Conservation (phyloP, 176 grass and related monocot genomes). For the Carex pumila region DNA sequence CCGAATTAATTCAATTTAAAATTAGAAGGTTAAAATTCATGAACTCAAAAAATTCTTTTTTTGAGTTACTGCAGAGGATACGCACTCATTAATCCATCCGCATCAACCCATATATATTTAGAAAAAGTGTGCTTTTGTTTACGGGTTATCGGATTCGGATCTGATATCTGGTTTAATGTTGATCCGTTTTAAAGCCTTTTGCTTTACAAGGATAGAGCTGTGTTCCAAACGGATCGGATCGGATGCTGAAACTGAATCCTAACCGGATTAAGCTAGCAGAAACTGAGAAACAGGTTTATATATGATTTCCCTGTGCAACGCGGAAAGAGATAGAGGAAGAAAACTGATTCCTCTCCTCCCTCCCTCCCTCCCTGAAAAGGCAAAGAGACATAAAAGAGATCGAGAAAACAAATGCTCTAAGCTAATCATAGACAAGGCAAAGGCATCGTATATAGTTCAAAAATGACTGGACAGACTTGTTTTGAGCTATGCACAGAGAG, state of each 20-base stretch:
- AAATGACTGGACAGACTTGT: constrained; percentile 3
- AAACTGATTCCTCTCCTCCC: not conserved
- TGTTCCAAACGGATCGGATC: not conserved
- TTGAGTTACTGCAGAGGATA: too few relatives aligned
- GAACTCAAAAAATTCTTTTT: too few relatives aligned
- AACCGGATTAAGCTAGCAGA: not conserved
- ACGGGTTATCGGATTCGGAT: not conserved
- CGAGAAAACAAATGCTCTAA: not conserved
- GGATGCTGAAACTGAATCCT: not conserved
- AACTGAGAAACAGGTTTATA: not conserved
- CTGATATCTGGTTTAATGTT: not conserved
- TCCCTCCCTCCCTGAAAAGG: constrained; percentile 16
- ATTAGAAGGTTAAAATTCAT: too few relatives aligned
- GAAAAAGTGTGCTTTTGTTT: not conserved
- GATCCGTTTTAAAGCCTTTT: not conserved
- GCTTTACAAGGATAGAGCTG: not conserved
- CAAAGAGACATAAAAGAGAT: not conserved
- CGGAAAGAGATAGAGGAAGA: not conserved
- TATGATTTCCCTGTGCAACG: not conserved
- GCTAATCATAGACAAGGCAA: not conserved
- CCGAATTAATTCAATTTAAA: too few relatives aligned
- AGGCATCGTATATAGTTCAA: not conserved
- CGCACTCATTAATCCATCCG: not conserved
- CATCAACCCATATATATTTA: constrained; percentile 13
- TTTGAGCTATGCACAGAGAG: constrained; percentile 63